A percentile compares a stretch with the other conserved stretches of the same genome.
phyloP scores from a whole-genome alignment of 495 filamentous ascomycete species.

The Penicillium bialowiezense region DNA sequence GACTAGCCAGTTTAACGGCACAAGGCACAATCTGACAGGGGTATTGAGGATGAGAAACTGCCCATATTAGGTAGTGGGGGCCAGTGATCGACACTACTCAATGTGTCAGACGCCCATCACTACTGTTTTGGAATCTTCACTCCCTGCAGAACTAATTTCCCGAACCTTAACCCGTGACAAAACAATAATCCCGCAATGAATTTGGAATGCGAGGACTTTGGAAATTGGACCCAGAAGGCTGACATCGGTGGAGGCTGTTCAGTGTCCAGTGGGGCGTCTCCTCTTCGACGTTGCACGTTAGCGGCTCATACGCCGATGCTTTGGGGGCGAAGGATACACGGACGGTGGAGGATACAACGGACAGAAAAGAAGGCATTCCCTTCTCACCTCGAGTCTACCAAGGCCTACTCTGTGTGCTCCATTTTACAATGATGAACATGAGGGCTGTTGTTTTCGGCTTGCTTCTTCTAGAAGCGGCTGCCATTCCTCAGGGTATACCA shows the following conservation, averaged over 20 bases:
- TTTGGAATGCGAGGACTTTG: not conserved
- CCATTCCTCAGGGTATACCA: not conserved
- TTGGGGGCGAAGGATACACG: not conserved
- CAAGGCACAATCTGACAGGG: not conserved
- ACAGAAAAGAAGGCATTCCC: not conserved
- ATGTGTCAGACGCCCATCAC: not conserved
- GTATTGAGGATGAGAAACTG: not conserved
- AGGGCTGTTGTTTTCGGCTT: not conserved
- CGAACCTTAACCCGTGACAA: not conserved
- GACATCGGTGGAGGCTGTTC: not conserved
- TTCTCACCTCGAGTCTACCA: not conserved
- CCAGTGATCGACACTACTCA: not conserved
- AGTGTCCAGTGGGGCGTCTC: not conserved
- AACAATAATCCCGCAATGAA: too few species aligned
- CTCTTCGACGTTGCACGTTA: not conserved
- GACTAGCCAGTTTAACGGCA: not conserved
- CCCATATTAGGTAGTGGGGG: not conserved
- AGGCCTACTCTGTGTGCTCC: not conserved
- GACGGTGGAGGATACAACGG: not conserved
- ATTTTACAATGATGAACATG: not conserved
- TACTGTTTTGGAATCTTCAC: not conserved
- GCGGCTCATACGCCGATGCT: not conserved
- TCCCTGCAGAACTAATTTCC: not conserved
- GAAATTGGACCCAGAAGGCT: not conserved
- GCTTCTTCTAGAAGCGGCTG: slow-evolving; percentile 1